phyloP scores from a whole-genome alignment of 2,329 filamentous ascomycete genomes.

The Triangularia verruculosa region DNA sequence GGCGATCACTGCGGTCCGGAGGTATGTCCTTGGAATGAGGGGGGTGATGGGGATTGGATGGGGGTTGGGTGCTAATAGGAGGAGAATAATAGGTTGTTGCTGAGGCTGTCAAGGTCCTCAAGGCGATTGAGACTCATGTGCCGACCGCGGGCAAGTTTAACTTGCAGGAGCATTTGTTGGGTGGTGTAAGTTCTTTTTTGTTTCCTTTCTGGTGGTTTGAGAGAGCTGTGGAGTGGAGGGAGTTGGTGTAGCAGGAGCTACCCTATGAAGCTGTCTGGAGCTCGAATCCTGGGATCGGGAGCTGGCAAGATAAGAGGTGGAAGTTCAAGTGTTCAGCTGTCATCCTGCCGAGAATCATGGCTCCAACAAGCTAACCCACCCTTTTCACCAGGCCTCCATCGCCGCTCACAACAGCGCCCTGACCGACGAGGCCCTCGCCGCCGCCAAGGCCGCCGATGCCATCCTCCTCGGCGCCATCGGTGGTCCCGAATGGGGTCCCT shows the following conservation, averaged over 20 bases:
- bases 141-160: slow-evolving; percentile 73
- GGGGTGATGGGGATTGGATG: background rate
- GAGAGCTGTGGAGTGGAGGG: no score
- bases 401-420: slow-evolving; percentile 71
- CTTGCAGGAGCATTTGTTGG: slow-evolving; percentile 84
- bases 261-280: no score
- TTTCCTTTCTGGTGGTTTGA: background rate
- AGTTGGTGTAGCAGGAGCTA: no score
- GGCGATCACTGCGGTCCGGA: slow-evolving; percentile 86
- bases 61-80: slow-evolving; percentile 4
- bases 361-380: background rate
- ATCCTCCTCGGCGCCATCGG: slow-evolving; percentile 92
- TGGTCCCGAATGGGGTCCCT: slow-evolving; percentile 94
- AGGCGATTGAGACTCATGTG: slow-evolving; percentile 63
- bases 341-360: slow-evolving; percentile 8
- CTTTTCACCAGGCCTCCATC: slow-evolving; percentile 73
- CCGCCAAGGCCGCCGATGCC: slow-evolving; percentile 81
- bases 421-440: slow-evolving; percentile 76
- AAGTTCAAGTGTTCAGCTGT: background rate
- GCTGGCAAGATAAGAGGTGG: no score
- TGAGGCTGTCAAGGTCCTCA: slow-evolving; percentile 84
- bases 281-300: no score
- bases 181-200: slow-evolving; percentile 66
- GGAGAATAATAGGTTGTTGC: slow-evolving; percentile 62
- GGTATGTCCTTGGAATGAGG: slow-evolving; percentile 49